A percentile compares a stretch with the other conserved stretches of the same genome.
Evolutionary conservation across 495 filamentous ascomycete species (phyloP).

Genomic region (Tuber magnatum): DNA sequence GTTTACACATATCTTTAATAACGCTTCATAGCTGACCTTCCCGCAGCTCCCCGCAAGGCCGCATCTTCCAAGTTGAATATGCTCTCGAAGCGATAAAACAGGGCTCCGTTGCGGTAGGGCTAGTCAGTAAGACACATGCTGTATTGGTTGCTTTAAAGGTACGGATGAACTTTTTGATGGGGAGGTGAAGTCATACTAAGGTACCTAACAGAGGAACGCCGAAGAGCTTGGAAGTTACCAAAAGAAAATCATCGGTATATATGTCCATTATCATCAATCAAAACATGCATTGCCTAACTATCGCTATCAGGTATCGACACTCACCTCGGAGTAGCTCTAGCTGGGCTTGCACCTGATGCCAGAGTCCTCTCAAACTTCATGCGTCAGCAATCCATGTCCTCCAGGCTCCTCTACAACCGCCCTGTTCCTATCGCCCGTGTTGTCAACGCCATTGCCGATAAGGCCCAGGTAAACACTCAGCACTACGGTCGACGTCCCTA

Average conservation of each 20-base stretch:
- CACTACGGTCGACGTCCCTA: slow-evolving; percentile 95
- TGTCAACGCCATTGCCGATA: slow-evolving; percentile 83
- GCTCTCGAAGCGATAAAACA: slow-evolving; percentile 98
- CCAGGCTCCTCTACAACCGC: slow-evolving; percentile 89
- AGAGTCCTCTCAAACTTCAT: slow-evolving; percentile 99
- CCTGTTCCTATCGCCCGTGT: slow-evolving; percentile 81
- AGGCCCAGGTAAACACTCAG: slow-evolving; percentile 96
- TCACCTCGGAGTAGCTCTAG: slow-evolving; percentile 91
- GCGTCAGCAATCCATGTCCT: slow-evolving; percentile 96
- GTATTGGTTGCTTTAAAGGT: slow-evolving; percentile 97
- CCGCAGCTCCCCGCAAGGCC: slow-evolving; percentile 91
- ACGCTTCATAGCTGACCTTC: slow-evolving; percentile 18
- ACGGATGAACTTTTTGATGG: slow-evolving; percentile 54
- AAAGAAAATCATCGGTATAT: slow-evolving; percentile 80
- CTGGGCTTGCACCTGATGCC: slow-evolving; percentile 94
- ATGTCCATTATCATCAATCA: background rate
- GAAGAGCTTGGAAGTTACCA: slow-evolving; percentile 99
- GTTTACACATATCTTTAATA: slow-evolving; percentile 32
- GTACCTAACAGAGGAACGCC: slow-evolving; percentile 70
- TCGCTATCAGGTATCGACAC: slow-evolving; percentile 61
- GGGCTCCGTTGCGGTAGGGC: slow-evolving; percentile 92
- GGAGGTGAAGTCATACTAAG: slow-evolving; percentile 8
- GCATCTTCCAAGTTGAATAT: slow-evolving; percentile 99
- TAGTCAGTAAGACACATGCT: slow-evolving; percentile 95
- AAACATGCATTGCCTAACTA: background rate